These are phyloP conservation scores for Elaeis oleifera DNA, from an alignment of 202 grass and related monocot genomes.

Conservation along the genomic window DNA sequence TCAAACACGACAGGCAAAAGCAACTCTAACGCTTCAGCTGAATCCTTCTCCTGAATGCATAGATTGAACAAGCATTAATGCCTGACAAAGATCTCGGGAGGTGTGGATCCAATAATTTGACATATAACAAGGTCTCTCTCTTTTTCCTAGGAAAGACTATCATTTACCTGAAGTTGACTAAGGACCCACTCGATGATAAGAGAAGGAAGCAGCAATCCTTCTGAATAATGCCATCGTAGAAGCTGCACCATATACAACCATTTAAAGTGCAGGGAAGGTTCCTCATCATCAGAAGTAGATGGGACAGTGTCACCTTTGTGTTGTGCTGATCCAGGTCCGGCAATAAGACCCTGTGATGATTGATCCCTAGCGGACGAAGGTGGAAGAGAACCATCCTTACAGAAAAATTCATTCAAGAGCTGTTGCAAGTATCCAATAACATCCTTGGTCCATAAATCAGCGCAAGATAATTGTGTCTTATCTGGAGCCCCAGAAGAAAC, in stretches of 20 bases:
- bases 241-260: conserved; percentile 92
- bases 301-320: conserved; percentile 49
- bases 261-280: conserved; percentile 64
- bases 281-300: conserved; percentile 43
- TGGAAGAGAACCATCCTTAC: conserved; percentile 47
- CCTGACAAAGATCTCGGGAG: neutral
- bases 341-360: conserved; percentile 48
- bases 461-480: conserved; percentile 47
- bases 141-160: neutral
- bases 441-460: conserved; percentile 93
- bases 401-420: conserved; percentile 77
- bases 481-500: conserved; percentile 55
- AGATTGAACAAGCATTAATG: conserved; percentile 3
- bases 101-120: neutral
- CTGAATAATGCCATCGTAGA: conserved; percentile 84
- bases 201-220: conserved; percentile 72
- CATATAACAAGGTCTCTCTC: neutral
- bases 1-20: conserved; percentile 69
- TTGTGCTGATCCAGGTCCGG: conserved; percentile 41
- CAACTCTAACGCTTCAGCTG: conserved; percentile 74
- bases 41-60: conserved; percentile 73
- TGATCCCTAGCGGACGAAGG: conserved; percentile 58
- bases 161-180: conserved; percentile 68
- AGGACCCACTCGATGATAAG: conserved; percentile 69
- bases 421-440: conserved; percentile 83